Conservation (phyloP, 2,329 filamentous ascomycete species). For the Domatiomyces catenatus region DNA sequence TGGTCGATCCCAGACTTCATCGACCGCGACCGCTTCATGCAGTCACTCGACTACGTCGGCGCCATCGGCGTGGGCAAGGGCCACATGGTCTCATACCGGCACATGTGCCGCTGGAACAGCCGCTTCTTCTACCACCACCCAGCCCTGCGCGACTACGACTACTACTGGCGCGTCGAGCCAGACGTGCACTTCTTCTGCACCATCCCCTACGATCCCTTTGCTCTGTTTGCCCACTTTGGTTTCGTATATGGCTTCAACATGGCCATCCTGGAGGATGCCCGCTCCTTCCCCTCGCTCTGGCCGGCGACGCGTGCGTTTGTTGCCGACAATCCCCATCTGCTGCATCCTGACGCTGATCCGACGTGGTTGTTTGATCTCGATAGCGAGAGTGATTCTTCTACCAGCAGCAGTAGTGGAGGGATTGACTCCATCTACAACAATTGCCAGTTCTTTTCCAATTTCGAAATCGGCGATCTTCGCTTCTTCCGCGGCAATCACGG, state of each 20-base stretch:
- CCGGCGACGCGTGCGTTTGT: slow-evolving; percentile 33
- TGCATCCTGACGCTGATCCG: slow-evolving; percentile 35
- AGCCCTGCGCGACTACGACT: slow-evolving; percentile 35
- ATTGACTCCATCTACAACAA: slow-evolving; percentile 27
- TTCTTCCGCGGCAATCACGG: slow-evolving; percentile 38
- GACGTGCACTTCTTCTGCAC: slow-evolving; percentile 42
- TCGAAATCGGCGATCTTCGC: slow-evolving; percentile 35
- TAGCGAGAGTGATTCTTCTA: neutral
- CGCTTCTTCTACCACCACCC: slow-evolving; percentile 28
- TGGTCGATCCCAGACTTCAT: slow-evolving; percentile 21
- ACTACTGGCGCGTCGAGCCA: slow-evolving; percentile 47
- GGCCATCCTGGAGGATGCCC: slow-evolving; percentile 32
- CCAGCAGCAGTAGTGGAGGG: slow-evolving; percentile 21
- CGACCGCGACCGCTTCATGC: slow-evolving; percentile 19
- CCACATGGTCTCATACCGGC: slow-evolving; percentile 23
- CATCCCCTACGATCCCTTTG: slow-evolving; percentile 26
- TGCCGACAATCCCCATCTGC: slow-evolving; percentile 28
- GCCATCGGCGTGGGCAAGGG: slow-evolving; percentile 23
- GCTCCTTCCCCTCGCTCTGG: slow-evolving; percentile 32
- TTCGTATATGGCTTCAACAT: slow-evolving; percentile 37
- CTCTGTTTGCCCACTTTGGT: slow-evolving; percentile 21
- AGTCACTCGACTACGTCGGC: slow-evolving; percentile 22
- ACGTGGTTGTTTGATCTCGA: slow-evolving; percentile 32
- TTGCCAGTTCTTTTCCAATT: slow-evolving; percentile 38
- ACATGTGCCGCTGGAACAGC: slow-evolving; percentile 28